Percentiles rank a stretch among this genome's conserved stretches.
These are phyloP conservation scores for Strigomonas culicis DNA, from an alignment of 208 protist species.

Conservation along the genomic window DNA sequence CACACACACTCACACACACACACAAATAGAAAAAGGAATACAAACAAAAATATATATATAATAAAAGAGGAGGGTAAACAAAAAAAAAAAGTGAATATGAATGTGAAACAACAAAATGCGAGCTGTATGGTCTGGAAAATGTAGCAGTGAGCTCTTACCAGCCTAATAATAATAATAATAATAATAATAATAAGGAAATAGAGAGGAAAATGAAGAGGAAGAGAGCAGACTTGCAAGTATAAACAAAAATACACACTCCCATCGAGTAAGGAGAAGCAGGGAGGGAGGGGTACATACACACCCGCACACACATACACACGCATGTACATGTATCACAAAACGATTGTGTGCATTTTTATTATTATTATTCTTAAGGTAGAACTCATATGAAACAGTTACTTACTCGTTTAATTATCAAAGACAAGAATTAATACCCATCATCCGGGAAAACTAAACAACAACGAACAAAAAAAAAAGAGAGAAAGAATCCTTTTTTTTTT, in stretches of 20 bases:
- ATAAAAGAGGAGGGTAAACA: conserved; percentile 2
- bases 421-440: not conserved
- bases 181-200: too few relatives aligned
- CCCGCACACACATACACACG: too few relatives aligned
- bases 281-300: too few relatives aligned
- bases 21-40: not conserved
- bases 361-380: conserved; percentile 7
- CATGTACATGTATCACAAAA: not conserved
- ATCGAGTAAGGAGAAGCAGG: too few relatives aligned
- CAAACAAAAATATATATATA: not conserved
- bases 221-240: too few relatives aligned
- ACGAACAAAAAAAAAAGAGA: conserved; percentile 6
- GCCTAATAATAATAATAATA: too few relatives aligned
- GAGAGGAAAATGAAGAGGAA: too few relatives aligned
- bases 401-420: not conserved
- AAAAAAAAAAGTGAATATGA: not conserved
- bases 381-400: too few relatives aligned
- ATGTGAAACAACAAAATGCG: not conserved
- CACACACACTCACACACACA: conserved; percentile 3
- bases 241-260: too few relatives aligned
- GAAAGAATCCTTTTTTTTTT: not conserved
- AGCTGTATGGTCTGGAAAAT: not conserved
- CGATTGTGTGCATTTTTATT: not conserved
- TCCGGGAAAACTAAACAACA: conserved; percentile 1
- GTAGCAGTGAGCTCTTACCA: too few relatives aligned